These are phyloP conservation scores for Neofusicoccum laricinum DNA, from an alignment of 2,329 filamentous ascomycete species.

Conservation along the genomic window DNA sequence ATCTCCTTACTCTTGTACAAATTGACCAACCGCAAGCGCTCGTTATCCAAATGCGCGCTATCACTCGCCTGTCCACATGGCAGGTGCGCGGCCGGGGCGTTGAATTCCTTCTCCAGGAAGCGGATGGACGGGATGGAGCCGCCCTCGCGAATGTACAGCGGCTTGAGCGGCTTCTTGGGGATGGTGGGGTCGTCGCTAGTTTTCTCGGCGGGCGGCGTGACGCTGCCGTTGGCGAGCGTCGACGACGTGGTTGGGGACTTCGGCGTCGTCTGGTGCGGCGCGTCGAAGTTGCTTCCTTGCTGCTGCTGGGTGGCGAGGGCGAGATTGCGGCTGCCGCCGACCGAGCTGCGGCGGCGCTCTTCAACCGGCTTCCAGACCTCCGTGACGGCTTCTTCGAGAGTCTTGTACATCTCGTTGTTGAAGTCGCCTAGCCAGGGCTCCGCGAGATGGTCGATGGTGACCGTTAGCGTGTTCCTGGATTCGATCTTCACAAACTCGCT, in stretches of 20 bases:
- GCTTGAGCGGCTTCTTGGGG: constrained; percentile 47
- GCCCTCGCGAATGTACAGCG: constrained; percentile 91
- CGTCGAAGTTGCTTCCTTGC: not conserved
- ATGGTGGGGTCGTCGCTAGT: constrained; percentile 18
- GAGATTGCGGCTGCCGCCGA: constrained; percentile 5
- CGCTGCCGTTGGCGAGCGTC: constrained; percentile 48
- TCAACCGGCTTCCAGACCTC: constrained; percentile 71
- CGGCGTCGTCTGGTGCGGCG: not conserved
- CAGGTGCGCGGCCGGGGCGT: constrained; percentile 84
- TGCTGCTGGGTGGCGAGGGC: not conserved
- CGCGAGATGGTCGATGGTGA: constrained; percentile 87
- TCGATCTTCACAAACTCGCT: constrained; percentile 70
- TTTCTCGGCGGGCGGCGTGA: constrained; percentile 26
- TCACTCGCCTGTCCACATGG: constrained; percentile 95
- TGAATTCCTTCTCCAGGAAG: constrained; percentile 92
- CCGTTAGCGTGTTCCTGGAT: constrained; percentile 74
- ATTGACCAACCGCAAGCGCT: constrained; percentile 84
- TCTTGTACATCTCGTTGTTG: constrained; percentile 84
- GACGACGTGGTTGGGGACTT: constrained; percentile 52
- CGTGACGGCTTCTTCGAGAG: constrained; percentile 79
- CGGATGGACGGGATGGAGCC: constrained; percentile 92
- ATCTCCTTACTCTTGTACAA: constrained; percentile 89
- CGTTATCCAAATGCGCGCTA: constrained; percentile 90
- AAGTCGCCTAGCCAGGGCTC: constrained; percentile 96
- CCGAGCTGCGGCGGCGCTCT: constrained; percentile 29